Conservation (phyloP, 2,329 filamentous ascomycete species). For the Fusarium graminum region DNA sequence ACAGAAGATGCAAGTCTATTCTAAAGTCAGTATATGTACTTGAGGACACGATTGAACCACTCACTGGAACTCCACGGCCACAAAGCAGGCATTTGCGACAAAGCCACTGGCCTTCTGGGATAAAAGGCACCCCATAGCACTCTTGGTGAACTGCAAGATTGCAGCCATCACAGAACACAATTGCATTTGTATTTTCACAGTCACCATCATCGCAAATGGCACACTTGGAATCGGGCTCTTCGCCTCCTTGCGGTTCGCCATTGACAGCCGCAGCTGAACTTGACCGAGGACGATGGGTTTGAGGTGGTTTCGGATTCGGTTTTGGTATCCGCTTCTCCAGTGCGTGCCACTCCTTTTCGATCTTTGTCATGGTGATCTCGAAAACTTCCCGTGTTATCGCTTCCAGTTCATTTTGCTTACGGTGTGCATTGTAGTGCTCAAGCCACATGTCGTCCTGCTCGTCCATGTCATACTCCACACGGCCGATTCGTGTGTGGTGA, state of each 20-base stretch:
- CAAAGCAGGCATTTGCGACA: conserved; percentile 97
- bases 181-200: conserved; percentile 98
- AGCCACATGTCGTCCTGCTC: conserved; percentile 99
- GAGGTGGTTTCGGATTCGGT: conserved; percentile 93
- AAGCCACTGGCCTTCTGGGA: conserved; percentile 98
- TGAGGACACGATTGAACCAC: conserved; percentile 42
- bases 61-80: conserved; percentile 86
- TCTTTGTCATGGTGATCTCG: conserved; percentile 98
- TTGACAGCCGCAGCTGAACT: conserved; percentile 96
- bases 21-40: conserved; percentile 33
- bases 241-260: conserved; percentile 83
- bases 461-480: conserved; percentile 99
- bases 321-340: conserved; percentile 97
- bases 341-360: conserved; percentile 98
- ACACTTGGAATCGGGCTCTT: conserved; percentile 97
- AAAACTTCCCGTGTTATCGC: conserved; percentile 93
- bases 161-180: conserved; percentile 98
- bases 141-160: conserved; percentile 98
- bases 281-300: conserved; percentile 91
- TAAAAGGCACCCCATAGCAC: conserved; percentile 98
- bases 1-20: conserved; percentile 93
- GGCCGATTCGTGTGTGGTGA: conserved; percentile 68
- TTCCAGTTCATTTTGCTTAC: conserved; percentile 80
- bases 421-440: conserved; percentile 81
- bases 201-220: conserved; percentile 99